Evolutionary conservation across 2,329 filamentous ascomycete species (phyloP), one percentile per base, ranked within the genome.

Genomic region (Xenoacremonium recifei): DNA sequence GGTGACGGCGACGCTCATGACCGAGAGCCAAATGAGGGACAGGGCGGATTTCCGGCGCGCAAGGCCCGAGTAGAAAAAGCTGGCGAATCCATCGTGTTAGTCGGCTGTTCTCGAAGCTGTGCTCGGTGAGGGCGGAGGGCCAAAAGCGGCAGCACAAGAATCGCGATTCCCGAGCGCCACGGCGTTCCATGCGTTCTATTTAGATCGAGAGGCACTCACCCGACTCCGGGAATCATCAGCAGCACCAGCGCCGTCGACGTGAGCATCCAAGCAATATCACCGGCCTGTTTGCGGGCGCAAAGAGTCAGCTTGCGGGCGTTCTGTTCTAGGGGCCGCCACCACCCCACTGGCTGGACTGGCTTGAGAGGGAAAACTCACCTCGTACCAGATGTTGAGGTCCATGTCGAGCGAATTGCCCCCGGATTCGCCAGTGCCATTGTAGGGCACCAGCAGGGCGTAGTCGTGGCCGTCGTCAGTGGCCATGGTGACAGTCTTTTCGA

Each of bases 201-300:
- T n/a, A n/a, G n/a, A n/a, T n/a, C n/a, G 18, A 34, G 32, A 38
- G 41, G 33, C 46, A 67, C 74, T 62, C 66, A 78, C 59, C 88
- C 90, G 56, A 95, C 89, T 54, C 90, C 90, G 3, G 90, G 90
- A 69, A 95, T 89, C 90, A 95, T 95, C 55, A 96, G 80, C 55
- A 95, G 71, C 39, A 95, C 89, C 39, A 96, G 76, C 6, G 88
- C 89, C 2, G 89, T 90, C 20, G 87, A 76, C 16, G 81, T 85
- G 54, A 95, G 81, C 68, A 95, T 82, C 86, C 87, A 95, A 42
- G 82, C 85, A 51, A 95, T 86, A 70, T 95, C 88, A 60, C 89
- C 89, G 45, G 84, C 74, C 85, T 89, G 37, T 21, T 21, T 57
- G 57, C 57, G 57, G 57, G 43, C 48, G 41, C 64, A 61, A 45